phyloP scores from a whole-genome alignment of 192 early-diverging fungal species.

The Coemansia sp. region DNA sequence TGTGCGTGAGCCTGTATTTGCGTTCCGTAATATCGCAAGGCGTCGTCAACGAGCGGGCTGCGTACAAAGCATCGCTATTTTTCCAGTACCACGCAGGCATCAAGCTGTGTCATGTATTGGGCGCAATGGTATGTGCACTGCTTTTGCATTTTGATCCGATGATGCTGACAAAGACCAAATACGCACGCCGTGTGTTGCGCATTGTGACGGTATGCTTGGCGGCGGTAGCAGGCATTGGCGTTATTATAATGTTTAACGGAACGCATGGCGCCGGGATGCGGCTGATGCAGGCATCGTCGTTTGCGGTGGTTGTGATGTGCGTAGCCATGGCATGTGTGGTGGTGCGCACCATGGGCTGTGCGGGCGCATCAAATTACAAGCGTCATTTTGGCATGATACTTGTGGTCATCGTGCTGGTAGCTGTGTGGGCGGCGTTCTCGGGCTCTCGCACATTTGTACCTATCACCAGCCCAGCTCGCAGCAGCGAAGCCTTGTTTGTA shows the following conservation, averaged over 20 bases:
- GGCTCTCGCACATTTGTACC: slow-evolving; percentile 20
- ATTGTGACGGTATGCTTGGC: slow-evolving; percentile 12
- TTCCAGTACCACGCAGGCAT: slow-evolving; percentile 32
- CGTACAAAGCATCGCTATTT: slow-evolving; percentile 30
- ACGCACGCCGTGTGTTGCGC: slow-evolving; percentile 6
- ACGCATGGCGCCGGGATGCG: slow-evolving; percentile 9
- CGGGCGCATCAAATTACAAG: slow-evolving; percentile 11
- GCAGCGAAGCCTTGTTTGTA: slow-evolving; percentile 18
- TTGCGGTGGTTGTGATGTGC: slow-evolving; percentile 2
- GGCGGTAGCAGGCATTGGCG: slow-evolving; percentile 9
- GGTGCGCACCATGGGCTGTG: not conserved
- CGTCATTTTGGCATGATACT: slow-evolving; percentile 10
- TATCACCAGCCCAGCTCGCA: slow-evolving; percentile 18
- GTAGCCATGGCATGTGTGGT: not conserved
- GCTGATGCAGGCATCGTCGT: slow-evolving; percentile 15
- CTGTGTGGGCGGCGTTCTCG: slow-evolving; percentile 26
- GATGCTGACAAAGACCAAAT: not conserved
- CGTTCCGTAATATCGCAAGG: slow-evolving; percentile 13
- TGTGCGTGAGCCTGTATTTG: slow-evolving; percentile 20
- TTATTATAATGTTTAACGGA: slow-evolving; percentile 24
- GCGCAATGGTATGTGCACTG: slow-evolving; percentile 7
- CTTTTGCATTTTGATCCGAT: slow-evolving; percentile 21
- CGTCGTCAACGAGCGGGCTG: not conserved
- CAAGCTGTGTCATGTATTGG: slow-evolving; percentile 12
- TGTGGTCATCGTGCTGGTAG: slow-evolving; percentile 7